Evolutionary conservation across 2,329 filamentous ascomycete species (phyloP), one percentile per base, ranked within the genome.

Genomic region (Plenodomus biglobosus): DNA sequence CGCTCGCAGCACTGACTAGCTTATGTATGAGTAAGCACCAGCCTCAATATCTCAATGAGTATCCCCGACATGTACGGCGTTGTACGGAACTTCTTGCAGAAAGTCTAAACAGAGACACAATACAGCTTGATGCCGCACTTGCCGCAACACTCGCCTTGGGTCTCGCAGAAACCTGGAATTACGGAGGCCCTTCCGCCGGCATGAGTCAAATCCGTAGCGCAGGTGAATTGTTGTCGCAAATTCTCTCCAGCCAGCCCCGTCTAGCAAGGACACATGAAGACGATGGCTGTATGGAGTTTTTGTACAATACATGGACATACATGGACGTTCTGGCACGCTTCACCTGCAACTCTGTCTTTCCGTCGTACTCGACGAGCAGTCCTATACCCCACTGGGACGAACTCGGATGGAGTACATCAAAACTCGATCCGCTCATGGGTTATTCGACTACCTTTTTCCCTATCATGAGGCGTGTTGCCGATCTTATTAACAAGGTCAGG

Each of bases 251-350:
- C 48, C 73, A 77, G 56, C 61, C 70, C 53, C 61, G 58, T 32
- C 56, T 65, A 2, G 59, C 71, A 40, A 52, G 68, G 27, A 57
- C 58, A 13, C 75, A 72, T 2, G 56, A 64, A 13, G 46, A 55
- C 8, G 49, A 55, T 8, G 72, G 76, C 30, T 73, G 83, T 4
- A 71, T 87, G 22, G 80, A 79, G 40, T 88, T 88, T 58, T 71
- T 88, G 15, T 84, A 82, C 67, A 87, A 86, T 61, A 84, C 82
- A 3, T 88, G 83, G 81, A 77, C 87, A 8, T 88, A 88, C 58
- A 85, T 87, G 80, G 84, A 87, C 64, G 85, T 86, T 19, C 84
- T 88, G 50, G 82, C 85, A n/a, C 79, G 85, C 13, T 72, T 88
- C 37, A 87, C 84, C 0, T 83, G 83, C 6, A 77, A 81, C 47